A percentile compares a stretch with the other conserved stretches of the same genome.
These are phyloP conservation scores for Stachybotrys chartarum DNA, from an alignment of 2,329 filamentous ascomycete genomes.

Conservation along the genomic window DNA sequence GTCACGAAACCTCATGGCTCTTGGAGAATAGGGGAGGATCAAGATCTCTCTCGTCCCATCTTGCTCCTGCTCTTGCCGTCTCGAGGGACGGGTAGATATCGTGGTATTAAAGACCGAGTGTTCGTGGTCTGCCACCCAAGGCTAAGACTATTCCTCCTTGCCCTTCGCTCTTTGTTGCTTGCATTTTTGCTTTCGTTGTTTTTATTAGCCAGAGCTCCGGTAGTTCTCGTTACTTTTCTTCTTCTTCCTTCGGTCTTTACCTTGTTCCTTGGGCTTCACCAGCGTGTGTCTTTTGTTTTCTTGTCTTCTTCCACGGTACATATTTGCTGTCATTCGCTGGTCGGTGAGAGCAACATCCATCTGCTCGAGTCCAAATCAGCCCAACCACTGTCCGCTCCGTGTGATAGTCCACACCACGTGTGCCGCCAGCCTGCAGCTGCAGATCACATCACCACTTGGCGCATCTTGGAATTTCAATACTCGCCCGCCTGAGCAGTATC, in stretches of 20 bases:
- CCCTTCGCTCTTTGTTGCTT: background rate
- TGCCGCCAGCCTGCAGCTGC: background rate
- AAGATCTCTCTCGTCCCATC: background rate
- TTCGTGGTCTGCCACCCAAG: background rate
- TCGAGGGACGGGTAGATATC: background rate
- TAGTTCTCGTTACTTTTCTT: constrained; percentile 10
- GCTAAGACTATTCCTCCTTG: background rate
- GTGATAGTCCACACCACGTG: background rate
- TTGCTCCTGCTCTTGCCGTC: background rate
- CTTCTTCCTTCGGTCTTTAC: background rate
- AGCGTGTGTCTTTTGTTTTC: background rate
- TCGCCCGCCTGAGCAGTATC: background rate
- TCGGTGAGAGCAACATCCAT: background rate
- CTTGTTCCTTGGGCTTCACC: background rate
- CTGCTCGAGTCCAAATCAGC: background rate
- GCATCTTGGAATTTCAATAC: background rate
- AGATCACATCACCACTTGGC: background rate
- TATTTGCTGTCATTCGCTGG: background rate
- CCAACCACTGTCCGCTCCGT: background rate
- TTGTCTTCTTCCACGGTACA: background rate
- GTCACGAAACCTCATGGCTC: background rate
- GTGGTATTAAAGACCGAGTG: background rate
- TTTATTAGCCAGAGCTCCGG: background rate
- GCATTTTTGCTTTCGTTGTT: background rate
- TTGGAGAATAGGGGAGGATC: background rate